These are phyloP conservation scores for Catunica adiposa DNA, from an alignment of 2,329 filamentous ascomycete genomes.

Conservation along the genomic window DNA sequence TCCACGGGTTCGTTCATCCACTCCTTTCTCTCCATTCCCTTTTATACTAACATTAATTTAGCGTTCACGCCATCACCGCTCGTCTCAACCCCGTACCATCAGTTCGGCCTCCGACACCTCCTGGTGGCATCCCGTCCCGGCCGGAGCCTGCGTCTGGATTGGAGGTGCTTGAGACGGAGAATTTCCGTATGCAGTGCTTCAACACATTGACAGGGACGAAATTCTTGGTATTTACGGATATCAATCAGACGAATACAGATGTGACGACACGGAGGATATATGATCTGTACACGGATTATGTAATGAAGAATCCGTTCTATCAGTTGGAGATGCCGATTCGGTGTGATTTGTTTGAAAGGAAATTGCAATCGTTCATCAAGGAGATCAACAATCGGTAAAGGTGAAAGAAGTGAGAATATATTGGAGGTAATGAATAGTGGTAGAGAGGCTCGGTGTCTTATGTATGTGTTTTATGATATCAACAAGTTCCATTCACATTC, in stretches of 20 bases:
- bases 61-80: conserved; percentile 53
- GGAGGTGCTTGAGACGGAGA: conserved; percentile 83
- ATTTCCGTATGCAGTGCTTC: conserved; percentile 92
- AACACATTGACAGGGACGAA: conserved; percentile 88
- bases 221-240: conserved; percentile 88
- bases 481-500: background rate
- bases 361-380: conserved; percentile 64
- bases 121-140: conserved; percentile 26
- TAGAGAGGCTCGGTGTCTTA: background rate
- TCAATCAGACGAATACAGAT: conserved; percentile 73
- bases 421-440: background rate
- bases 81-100: conserved; percentile 39
- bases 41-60: conserved; percentile 19
- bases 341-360: conserved; percentile 87
- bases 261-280: conserved; percentile 71
- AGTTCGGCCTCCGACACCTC: conserved; percentile 15
- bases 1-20: conserved; percentile 73
- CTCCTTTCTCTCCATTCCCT: background rate
- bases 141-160: conserved; percentile 58
- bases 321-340: conserved; percentile 93
- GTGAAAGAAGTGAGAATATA: background rate
- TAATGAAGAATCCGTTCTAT: conserved; percentile 99
- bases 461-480: no score
- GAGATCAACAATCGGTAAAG: conserved; percentile 41
- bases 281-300: conserved; percentile 88